Evolutionary conservation across 306 rosid species (phyloP), one percentile per base, ranked within the genome.

Genomic region (Lablab purpureus): DNA sequence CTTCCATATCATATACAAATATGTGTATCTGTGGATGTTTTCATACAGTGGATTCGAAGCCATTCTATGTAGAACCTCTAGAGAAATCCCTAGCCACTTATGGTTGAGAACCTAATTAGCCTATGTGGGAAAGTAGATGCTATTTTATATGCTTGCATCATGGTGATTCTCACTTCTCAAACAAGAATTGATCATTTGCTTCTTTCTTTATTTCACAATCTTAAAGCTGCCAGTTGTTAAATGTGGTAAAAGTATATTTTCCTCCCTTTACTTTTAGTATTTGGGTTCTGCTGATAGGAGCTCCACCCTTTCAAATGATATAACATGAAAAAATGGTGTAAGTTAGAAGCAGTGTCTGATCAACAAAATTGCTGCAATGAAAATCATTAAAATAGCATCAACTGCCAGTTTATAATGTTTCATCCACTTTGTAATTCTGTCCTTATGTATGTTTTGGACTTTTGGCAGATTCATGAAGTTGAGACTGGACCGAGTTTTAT

Each of bases 401-500:
- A 77, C 69, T 80, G 73, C 41, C 63, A 54, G 67, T 7, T 68
- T 80, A 18, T 58, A 28, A 69, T 85, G 25, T 65, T 78, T 77
- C 37, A 47, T 11, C 9, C 69, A 71, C 67, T 11, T 70, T 58
- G 2, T 74, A 78, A 63, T 81, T 73, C 73, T 52, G 62, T 46
- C 82, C 32, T 10, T 30, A 13, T 64, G 18, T 54, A 13, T 80
- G 86, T 77, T 80, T 78, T 68, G 37, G 37, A 43, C 74, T 43
- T 43, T 45, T 80, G 75, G 63, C 94, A 96, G 99, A 84, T 96
- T 90, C 85, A 96, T 96, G 99, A 96, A 93, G 88, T 85, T 96
- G 77, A 90, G 99, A 89, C 88, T 96, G 86, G 99, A 96, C 85
- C 87, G 99, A 80, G 99, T 96, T 66, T 87, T 96, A 68, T 58